Base-by-base conservation (phyloP, 1,139 yeast species). In the Lipomyces yarrowii region DNA sequence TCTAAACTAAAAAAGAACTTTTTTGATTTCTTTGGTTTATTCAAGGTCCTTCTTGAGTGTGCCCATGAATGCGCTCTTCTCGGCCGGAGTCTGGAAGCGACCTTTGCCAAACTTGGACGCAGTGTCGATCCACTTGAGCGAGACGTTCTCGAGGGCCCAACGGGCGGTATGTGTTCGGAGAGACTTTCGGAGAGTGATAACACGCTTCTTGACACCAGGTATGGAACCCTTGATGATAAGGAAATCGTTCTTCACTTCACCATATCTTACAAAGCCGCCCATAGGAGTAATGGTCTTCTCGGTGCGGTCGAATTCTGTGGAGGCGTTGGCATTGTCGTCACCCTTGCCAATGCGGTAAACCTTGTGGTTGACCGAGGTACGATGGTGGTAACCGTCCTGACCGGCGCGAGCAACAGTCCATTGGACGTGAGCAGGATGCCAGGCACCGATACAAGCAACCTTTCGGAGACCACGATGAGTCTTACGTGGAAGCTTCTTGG, bases 71-170 rank as follows among this genome's bases (percentile, higher is more conserved):
- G 99, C 96, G 82, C 88, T 93, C 93, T 96, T 96, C 89, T 96
- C 99, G 84, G 98, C 99, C 79, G 98, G 97, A 81, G 99, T 94
- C 87, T 96, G 99, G 99, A 96, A 96, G 89, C 99, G 94, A 88
- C 99, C 99, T 92, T 94, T 96, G 90, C 99, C 99, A 91, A 94
- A 94, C 87, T 93, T 93, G 80, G 99, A 94, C 81, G 99, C 97
- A 79, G 99, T 94, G 84, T 94, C 99, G 83, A 94, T 94, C 99
- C 99, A 94, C 86, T 94, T 94, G 85, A 94, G 90, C 88, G 86
- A 87, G 77, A 93, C 97, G 84, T 91, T 84, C 87, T 94, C 99
- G 78, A 90, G 83, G 79, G 98, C 98, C 85, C 88, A 89, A 88
- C 99, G 94, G 78, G 97, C 90, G 77, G 98, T 92, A 89, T 93